A percentile compares a stretch with the other conserved stretches of the same genome.
These are phyloP conservation scores for Acidomyces sp. DNA, from an alignment of 495 filamentous ascomycete genomes.

Conservation along the genomic window DNA sequence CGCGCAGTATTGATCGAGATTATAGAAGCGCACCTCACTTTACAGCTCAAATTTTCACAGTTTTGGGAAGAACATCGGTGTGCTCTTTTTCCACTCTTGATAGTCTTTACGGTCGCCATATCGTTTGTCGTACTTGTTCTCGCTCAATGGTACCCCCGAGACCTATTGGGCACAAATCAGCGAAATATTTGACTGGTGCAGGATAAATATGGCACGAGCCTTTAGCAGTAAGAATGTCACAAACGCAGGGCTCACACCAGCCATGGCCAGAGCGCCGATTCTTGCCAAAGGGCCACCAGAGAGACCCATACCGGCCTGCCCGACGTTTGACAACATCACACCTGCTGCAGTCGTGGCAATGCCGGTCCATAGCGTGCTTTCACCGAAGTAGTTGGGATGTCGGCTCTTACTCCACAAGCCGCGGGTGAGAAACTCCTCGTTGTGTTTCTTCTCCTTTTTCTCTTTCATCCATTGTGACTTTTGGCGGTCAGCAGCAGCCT, in stretches of 20 bases:
- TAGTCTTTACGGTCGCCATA: conserved; percentile 53
- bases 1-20: no score
- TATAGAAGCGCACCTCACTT: no score
- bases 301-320: conserved; percentile 38
- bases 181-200: background rate
- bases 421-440: conserved; percentile 46
- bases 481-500: conserved; percentile 46
- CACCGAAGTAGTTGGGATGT: conserved; percentile 59
- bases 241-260: conserved; percentile 47
- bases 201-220: conserved; percentile 2
- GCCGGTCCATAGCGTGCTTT: conserved; percentile 51
- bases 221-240: conserved; percentile 46
- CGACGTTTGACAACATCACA: conserved; percentile 32
- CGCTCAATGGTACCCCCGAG: conserved; percentile 46
- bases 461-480: conserved; percentile 43
- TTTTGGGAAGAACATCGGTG: conserved; percentile 53
- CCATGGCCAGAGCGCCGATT: conserved; percentile 33
- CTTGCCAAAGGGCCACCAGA: conserved; percentile 30
- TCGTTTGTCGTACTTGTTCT: conserved; percentile 51
- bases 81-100: conserved; percentile 51
- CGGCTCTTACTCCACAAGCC: conserved; percentile 47
- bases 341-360: conserved; percentile 40
- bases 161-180: conserved; percentile 26
- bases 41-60: no score
- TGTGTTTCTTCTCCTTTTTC: conserved; percentile 45